These are phyloP conservation scores for Aspergillus alliaceus DNA, from an alignment of 2,329 filamentous ascomycete genomes.

Conservation along the genomic window DNA sequence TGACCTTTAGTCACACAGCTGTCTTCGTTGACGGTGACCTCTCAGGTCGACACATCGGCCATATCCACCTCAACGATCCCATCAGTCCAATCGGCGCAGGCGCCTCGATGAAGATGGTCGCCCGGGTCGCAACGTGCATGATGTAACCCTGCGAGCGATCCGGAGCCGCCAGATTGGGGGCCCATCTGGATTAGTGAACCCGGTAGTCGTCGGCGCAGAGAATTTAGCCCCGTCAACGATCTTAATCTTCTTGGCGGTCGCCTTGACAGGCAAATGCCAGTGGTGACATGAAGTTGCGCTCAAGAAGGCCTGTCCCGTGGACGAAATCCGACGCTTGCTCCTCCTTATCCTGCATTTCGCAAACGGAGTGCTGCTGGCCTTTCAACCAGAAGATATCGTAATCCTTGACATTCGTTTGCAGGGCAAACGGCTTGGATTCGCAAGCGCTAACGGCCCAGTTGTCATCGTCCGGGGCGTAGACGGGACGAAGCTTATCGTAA, in stretches of 20 bases:
- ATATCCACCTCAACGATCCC: constrained; percentile 1
- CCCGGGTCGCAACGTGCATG: neutral
- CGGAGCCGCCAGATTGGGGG: neutral
- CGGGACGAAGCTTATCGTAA: neutral
- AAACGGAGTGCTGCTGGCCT: neutral
- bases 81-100: neutral
- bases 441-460: neutral
- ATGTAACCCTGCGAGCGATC: neutral
- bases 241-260: neutral
- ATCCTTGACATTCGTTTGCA: neutral
- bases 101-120: constrained; percentile 1
- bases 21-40: neutral
- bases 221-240: neutral
- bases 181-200: neutral
- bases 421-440: neutral
- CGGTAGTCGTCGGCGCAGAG: neutral
- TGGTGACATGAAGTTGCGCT: neutral
- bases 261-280: neutral
- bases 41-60: constrained; percentile 6
- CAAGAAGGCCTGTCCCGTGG: neutral
- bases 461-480: constrained; percentile 36
- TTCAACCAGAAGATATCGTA: neutral
- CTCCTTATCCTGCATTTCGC: neutral
- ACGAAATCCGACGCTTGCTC: neutral
- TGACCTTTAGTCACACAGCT: neutral